Evolutionary conservation across 2,329 filamentous ascomycete species (phyloP), one percentile per base, ranked within the genome.

Genomic region (Pseudonectria buxi): DNA sequence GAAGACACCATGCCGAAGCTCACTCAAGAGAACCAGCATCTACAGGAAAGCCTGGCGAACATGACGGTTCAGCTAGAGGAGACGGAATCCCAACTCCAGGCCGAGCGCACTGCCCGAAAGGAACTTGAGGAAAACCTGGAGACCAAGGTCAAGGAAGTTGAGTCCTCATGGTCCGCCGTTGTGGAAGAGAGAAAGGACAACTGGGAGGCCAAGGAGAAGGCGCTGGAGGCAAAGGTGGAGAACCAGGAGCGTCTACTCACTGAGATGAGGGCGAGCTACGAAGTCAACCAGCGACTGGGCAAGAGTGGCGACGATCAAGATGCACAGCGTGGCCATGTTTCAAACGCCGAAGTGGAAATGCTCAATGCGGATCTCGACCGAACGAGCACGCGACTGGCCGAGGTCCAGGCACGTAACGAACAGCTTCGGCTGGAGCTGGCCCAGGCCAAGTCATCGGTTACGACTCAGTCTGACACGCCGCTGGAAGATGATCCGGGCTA

Each of bases 201-300:
- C 56, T 98, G 92, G 92, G 81, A 84, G 35, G 81, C 90, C 7
- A 95, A 94, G 57, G 92, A 98, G 66, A 86, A 85, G 65, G 80
- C 77, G 18, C 64, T 95, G 40, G 88, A 95, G 54, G 90, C 96
- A 51, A 96, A 95, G 64, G 72, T 94, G 3, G 90, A 95, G 59
- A 94, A 83, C 50, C 90, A 98, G 57, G 92, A 98, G 32, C 80
- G 88, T 6, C 65, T 98, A 26, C 64, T 98, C 49, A 95, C 85
- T 55, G 94, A 98, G 60, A 79, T 96, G 56, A 96, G 95, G 64
- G 92, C 92, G 16, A 95, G 81, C 65, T 95, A 95, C 56, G 92
- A 98, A 62, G 92, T 98, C 36, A 92, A 86, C 30, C 89, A 96
- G 59, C 77, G 92, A 33, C 69, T 98, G 33, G 89, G 82, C 33